A percentile compares a stretch with the other conserved stretches of the same genome.
These are phyloP conservation scores for Phytopythium helicoides DNA, from an alignment of 352 stramenopile species.

Conservation along the genomic window DNA sequence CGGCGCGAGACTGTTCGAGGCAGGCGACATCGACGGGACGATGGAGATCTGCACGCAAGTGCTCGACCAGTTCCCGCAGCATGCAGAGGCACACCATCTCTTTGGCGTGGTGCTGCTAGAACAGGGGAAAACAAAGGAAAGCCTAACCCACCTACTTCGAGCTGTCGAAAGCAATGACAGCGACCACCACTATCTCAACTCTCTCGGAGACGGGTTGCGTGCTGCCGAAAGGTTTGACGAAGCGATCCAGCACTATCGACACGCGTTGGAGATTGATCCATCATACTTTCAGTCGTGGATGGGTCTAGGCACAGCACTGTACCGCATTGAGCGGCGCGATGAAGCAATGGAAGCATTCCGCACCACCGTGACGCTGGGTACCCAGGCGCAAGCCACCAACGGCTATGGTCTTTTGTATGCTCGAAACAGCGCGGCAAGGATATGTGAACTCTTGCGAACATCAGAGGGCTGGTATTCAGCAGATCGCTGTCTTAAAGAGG, in stretches of 20 bases:
- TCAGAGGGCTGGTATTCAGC: conserved; percentile 43
- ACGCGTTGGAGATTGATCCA: conserved; percentile 49
- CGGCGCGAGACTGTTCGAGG: conserved; percentile 36
- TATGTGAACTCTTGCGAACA: conserved; percentile 55
- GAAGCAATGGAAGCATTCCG: conserved; percentile 53
- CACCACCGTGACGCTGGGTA: conserved; percentile 27
- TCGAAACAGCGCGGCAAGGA: conserved; percentile 27
- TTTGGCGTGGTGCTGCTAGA: conserved; percentile 50
- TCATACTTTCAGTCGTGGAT: conserved; percentile 39
- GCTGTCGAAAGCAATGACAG: conserved; percentile 44
- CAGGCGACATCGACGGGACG: conserved; percentile 21
- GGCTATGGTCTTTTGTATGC: conserved; percentile 14
- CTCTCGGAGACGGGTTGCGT: conserved; percentile 49
- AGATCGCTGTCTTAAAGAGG: conserved; percentile 52
- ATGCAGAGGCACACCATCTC: conserved; percentile 44
- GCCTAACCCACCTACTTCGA: conserved; percentile 31
- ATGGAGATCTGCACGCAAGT: conserved; percentile 47
- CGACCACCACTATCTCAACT: conserved; percentile 52
- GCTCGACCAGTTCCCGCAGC: conserved; percentile 46
- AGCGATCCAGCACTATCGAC: conserved; percentile 42
- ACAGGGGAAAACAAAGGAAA: conserved; percentile 25
- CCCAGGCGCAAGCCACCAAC: conserved; percentile 11
- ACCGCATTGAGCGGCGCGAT: conserved; percentile 47
- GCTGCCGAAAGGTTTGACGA: conserved; percentile 32
- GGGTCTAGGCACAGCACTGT: conserved; percentile 49